phyloP scores from a whole-genome alignment of 192 early-diverging fungal species.

The Oehlia diaphana region DNA sequence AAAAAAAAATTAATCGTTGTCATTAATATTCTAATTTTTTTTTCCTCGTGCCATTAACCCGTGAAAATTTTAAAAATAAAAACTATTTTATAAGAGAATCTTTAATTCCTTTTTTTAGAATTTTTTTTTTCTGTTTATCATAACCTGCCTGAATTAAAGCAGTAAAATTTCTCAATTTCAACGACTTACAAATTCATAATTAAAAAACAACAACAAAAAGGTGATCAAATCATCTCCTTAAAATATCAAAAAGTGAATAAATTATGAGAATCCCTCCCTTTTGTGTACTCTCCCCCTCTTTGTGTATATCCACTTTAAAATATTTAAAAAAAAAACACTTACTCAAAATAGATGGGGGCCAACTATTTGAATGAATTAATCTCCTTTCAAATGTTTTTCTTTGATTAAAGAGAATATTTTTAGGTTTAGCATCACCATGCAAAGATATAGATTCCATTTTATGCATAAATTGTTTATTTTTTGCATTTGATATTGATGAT shows the following conservation, averaged over 20 bases:
- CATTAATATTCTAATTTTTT: not conserved
- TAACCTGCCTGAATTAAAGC: not conserved
- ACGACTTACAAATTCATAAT: not conserved
- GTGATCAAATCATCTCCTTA: not conserved
- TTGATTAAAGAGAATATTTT: not conserved
- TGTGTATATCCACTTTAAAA: not conserved
- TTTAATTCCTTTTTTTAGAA: not conserved
- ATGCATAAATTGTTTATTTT: slow-evolving; percentile 1
- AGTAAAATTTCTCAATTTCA: not conserved
- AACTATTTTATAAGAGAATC: too few relatives aligned
- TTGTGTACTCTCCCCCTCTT: not conserved
- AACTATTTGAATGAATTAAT: slow-evolving; percentile 61
- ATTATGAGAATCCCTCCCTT: not conserved
- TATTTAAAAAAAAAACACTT: not conserved
- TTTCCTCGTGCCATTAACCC: too few relatives aligned
- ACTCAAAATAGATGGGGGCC: slow-evolving; percentile 63
- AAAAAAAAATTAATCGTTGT: not conserved
- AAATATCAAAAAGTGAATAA: not conserved
- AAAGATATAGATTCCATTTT: slow-evolving; percentile 7
- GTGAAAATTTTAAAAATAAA: too few relatives aligned
- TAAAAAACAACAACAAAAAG: not conserved
- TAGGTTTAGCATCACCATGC: slow-evolving; percentile 4
- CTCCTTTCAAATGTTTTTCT: slow-evolving; percentile 26
- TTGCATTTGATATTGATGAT: not conserved
- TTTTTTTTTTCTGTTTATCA: not conserved